Evolutionary conservation across 1,139 yeast genomes (phyloP).

Genomic region (Yamadazyma songkhlaensis): DNA sequence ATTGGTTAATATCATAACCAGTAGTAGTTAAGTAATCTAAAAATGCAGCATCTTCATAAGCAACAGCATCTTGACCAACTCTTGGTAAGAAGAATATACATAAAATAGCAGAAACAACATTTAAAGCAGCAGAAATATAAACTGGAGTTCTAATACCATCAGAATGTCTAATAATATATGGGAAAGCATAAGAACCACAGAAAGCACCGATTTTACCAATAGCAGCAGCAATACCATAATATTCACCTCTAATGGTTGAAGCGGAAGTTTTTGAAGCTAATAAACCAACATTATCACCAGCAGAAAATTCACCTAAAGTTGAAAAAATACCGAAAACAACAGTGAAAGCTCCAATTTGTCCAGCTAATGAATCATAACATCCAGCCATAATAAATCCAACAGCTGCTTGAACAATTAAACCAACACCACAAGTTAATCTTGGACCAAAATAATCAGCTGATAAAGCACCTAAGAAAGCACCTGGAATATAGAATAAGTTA

Average conservation of each 20-base stretch:
- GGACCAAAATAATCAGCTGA: slow-evolving; percentile 89
- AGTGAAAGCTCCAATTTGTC: slow-evolving; percentile 72
- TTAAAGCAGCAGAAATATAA: slow-evolving; percentile 75
- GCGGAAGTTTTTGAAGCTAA: slow-evolving; percentile 85
- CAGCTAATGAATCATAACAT: slow-evolving; percentile 49
- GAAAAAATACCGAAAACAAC: slow-evolving; percentile 85
- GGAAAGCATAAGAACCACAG: slow-evolving; percentile 87
- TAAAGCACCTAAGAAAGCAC: slow-evolving; percentile 80
- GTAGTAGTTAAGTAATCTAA: slow-evolving; percentile 55
- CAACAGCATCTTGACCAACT: slow-evolving; percentile 79
- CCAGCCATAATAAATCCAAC: slow-evolving; percentile 90
- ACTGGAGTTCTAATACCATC: slow-evolving; percentile 72
- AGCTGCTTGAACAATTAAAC: slow-evolving; percentile 70
- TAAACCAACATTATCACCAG: slow-evolving; percentile 89
- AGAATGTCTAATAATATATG: slow-evolving; percentile 54
- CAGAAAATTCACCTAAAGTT: slow-evolving; percentile 89
- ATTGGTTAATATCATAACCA: slow-evolving; percentile 55
- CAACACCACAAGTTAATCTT: slow-evolving; percentile 67
- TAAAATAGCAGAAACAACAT: slow-evolving; percentile 66
- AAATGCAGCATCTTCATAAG: slow-evolving; percentile 72
- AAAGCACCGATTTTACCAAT: slow-evolving; percentile 90
- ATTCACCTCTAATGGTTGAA: slow-evolving; percentile 85
- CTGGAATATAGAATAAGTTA: slow-evolving; percentile 86
- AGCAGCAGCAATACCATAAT: slow-evolving; percentile 91
- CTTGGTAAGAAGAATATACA: slow-evolving; percentile 75